Percentiles rank a stretch among this genome's conserved stretches.
Conservation (phyloP, 2,329 filamentous ascomycete species). For the Hypoxylon sp. region DNA sequence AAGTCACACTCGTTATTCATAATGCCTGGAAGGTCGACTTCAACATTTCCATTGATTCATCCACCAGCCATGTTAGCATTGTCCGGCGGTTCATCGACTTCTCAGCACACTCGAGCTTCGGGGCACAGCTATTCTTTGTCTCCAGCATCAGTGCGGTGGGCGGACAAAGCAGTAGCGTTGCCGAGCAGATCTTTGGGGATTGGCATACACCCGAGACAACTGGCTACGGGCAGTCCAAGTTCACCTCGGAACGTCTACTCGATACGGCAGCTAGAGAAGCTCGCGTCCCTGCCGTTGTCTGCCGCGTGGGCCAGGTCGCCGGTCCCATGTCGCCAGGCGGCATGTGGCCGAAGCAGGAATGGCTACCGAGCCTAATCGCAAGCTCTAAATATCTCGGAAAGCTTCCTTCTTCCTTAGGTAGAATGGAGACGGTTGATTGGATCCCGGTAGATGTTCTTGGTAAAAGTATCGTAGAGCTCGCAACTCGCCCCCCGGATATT, state of each 20-base stretch:
- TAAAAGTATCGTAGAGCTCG: slow-evolving; percentile 40
- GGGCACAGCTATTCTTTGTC: slow-evolving; percentile 44
- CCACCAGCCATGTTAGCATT: slow-evolving; percentile 28
- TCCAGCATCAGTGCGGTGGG: slow-evolving; percentile 42
- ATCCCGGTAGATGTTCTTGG: slow-evolving; percentile 43
- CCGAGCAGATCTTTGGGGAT: slow-evolving; percentile 36
- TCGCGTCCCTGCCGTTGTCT: slow-evolving; percentile 31
- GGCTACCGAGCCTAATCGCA: slow-evolving; percentile 48
- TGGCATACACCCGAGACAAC: slow-evolving; percentile 25
- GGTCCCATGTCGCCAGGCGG: slow-evolving; percentile 39
- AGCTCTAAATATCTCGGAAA: slow-evolving; percentile 46
- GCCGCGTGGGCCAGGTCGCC: slow-evolving; percentile 46
- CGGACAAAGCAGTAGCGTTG: slow-evolving; percentile 5
- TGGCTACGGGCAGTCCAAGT: slow-evolving; percentile 47
- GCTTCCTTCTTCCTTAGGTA: slow-evolving; percentile 44
- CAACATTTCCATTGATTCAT: slow-evolving; percentile 44
- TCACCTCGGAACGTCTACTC: slow-evolving; percentile 46
- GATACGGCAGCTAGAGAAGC: slow-evolving; percentile 40
- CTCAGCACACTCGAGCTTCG: slow-evolving; percentile 38
- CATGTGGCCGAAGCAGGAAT: slow-evolving; percentile 45
- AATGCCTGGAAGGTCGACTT: slow-evolving; percentile 48
- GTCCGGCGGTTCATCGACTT: slow-evolving; percentile 40
- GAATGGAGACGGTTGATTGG: slow-evolving; percentile 40
- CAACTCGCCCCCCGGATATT: not conserved
- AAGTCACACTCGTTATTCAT: slow-evolving; percentile 42